A percentile compares a stretch with the other conserved stretches of the same genome.
phyloP scores from a whole-genome alignment of 352 stramenopile species.

The Phytophthora multivora region DNA sequence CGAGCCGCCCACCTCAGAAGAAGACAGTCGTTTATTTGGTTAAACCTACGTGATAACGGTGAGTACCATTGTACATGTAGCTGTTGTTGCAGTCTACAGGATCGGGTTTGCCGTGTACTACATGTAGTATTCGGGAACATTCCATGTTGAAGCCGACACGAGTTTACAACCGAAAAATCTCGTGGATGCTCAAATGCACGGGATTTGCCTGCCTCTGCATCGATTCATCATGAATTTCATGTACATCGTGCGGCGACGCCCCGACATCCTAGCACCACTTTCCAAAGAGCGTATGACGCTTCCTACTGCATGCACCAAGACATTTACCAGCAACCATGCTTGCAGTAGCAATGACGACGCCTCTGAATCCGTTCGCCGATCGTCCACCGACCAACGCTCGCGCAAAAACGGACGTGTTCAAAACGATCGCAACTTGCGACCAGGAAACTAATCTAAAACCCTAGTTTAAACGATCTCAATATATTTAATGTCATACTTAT shows the following conservation, averaged over 20 bases:
- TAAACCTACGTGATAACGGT: too few relatives aligned
- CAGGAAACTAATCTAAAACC: neutral
- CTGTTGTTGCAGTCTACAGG: neutral
- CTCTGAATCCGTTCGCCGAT: neutral
- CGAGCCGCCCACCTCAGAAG: neutral
- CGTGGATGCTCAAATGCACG: constrained; percentile 18
- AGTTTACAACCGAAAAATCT: constrained; percentile 29
- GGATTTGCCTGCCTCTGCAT: constrained; percentile 4
- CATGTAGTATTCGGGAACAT: constrained; percentile 35
- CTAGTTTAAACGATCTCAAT: too few relatives aligned
- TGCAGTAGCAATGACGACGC: constrained; percentile 3
- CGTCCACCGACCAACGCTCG: neutral
- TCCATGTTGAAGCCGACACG: constrained; percentile 31
- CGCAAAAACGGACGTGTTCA: constrained; percentile 13
- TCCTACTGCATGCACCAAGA: too few relatives aligned
- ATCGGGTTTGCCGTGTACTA: neutral
- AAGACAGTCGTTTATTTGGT: neutral
- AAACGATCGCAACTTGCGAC: neutral
- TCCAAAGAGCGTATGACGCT: neutral
- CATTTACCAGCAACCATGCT: neutral
- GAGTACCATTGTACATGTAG: neutral
- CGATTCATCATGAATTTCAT: too few relatives aligned
- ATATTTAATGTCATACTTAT: too few relatives aligned
- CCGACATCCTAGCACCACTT: neutral
- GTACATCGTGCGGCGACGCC: neutral